Conservation (phyloP, 768 basidiomycete species). For the Lentinula boryana region DNA sequence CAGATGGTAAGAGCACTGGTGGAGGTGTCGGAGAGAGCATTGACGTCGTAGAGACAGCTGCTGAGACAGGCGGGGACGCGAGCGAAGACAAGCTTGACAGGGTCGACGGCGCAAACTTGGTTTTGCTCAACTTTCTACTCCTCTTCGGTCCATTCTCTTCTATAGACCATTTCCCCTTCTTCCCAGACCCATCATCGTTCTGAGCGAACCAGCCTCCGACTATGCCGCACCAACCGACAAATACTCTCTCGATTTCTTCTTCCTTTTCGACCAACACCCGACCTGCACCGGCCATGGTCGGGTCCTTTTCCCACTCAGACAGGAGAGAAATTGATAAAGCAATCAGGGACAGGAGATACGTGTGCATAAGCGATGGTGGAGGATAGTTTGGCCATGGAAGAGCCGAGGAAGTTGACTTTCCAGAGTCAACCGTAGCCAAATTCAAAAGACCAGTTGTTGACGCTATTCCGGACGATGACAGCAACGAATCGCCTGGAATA, state of each 20-base stretch:
- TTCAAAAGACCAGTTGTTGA: not conserved
- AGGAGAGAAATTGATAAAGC: conserved; percentile 32
- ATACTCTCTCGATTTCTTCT: conserved; percentile 40
- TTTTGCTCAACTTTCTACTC: conserved; percentile 5
- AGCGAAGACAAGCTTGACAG: not conserved
- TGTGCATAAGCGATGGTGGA: conserved; percentile 31
- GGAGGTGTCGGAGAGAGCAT: not conserved
- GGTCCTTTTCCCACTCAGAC: conserved; percentile 36
- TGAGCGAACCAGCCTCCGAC: conserved; percentile 35
- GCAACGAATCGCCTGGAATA: conserved; percentile 13
- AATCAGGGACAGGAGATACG: conserved; percentile 36
- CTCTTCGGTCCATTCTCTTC: not conserved
- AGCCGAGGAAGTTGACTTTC: conserved; percentile 7
- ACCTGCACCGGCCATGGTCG: conserved; percentile 48
- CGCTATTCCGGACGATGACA: not conserved
- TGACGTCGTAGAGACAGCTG: not conserved
- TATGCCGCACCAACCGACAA: conserved; percentile 44
- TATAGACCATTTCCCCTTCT: not conserved
- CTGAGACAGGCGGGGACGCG: not conserved
- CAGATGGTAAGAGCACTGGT: not conserved
- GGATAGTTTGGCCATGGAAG: conserved; percentile 15
- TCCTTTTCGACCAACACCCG: conserved; percentile 42
- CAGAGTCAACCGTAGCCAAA: not conserved
- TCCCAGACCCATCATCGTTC: not conserved
- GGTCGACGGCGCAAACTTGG: not conserved